These are phyloP conservation scores for Hyaloscypha finlandica DNA, from an alignment of 495 filamentous ascomycete species.

Conservation along the genomic window DNA sequence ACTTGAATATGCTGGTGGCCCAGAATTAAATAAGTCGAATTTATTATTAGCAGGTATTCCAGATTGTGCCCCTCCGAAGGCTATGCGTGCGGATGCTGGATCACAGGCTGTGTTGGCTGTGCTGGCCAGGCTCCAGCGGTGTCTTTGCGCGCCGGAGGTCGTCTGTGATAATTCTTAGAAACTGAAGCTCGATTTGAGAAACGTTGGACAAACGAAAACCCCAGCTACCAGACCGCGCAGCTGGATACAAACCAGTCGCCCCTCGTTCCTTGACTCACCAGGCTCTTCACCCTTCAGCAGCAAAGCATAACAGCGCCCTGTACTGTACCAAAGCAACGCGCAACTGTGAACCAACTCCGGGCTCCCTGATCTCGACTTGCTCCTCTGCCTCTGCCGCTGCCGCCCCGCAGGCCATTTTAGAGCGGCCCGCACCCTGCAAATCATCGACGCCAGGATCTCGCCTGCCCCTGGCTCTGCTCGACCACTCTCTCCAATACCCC, in stretches of 20 bases:
- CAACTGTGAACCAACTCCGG: not conserved
- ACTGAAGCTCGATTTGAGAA: not conserved
- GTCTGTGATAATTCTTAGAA: not conserved
- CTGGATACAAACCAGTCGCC: not conserved
- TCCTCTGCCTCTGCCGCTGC: no score
- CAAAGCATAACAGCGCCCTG: not conserved
- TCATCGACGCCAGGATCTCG: conserved; percentile 20
- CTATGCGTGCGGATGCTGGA: not conserved
- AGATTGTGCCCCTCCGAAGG: not conserved
- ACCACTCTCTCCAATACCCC: conserved; percentile 6
- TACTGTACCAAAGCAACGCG: not conserved
- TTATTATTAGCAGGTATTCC: not conserved
- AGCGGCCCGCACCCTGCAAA: conserved; percentile 2
- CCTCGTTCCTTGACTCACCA: not conserved
- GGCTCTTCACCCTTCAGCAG: not conserved
- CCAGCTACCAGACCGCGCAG: not conserved
- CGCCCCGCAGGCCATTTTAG: not conserved
- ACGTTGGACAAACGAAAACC: not conserved
- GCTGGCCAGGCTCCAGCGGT: not conserved
- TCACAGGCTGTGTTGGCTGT: not conserved
- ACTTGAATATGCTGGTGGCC: no score
- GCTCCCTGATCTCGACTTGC: not conserved
- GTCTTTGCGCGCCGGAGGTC: not conserved
- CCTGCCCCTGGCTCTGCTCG: not conserved
- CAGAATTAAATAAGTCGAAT: not conserved